Conservation (phyloP, 331 rosid species). For the Acacia concinna region DNA sequence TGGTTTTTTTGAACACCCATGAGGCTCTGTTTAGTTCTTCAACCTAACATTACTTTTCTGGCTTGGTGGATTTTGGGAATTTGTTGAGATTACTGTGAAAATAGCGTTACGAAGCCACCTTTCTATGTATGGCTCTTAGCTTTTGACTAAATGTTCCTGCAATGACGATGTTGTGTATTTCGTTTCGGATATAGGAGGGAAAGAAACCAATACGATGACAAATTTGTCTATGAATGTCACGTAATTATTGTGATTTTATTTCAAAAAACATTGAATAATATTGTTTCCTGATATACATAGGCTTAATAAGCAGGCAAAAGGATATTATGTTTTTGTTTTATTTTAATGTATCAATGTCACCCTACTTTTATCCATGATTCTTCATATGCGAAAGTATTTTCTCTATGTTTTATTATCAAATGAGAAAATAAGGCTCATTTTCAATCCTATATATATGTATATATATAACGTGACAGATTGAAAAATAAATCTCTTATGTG, state of each 20-base stretch:
- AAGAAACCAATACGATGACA: neutral
- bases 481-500: too few relatives aligned
- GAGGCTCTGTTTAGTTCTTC: neutral
- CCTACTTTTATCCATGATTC: neutral
- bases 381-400: neutral
- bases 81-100: neutral
- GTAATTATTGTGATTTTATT: neutral
- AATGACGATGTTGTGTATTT: neutral
- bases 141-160: too few relatives aligned
- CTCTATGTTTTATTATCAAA: too few relatives aligned
- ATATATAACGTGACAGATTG: too few relatives aligned
- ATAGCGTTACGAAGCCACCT: neutral
- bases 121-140: neutral
- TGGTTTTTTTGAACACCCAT: neutral
- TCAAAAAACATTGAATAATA: neutral
- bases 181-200: neutral
- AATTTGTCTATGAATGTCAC: neutral
- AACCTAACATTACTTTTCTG: neutral
- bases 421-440: too few relatives aligned
- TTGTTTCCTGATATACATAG: neutral
- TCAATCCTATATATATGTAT: too few relatives aligned
- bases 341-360: neutral
- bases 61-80: neutral
- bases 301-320: neutral
- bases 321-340: neutral